Percentiles rank a stretch among this genome's conserved stretches.
Evolutionary conservation across 148 eudicot species (phyloP).

Genomic region (Selenicereus undatus): DNA sequence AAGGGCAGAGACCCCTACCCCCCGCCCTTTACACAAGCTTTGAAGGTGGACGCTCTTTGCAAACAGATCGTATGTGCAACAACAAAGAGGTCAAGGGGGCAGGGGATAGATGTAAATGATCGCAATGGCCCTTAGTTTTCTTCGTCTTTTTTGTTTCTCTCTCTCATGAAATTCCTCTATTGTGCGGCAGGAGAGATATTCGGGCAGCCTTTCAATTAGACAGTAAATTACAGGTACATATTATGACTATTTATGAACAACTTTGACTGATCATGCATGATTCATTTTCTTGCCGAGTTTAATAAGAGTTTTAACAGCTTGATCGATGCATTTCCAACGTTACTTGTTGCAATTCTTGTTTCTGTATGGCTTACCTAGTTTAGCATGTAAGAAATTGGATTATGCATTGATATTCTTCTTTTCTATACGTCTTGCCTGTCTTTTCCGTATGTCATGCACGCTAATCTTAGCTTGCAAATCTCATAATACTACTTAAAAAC

Average conservation of each 20-base stretch:
- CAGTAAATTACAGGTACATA: background rate
- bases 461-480: too few relatives aligned
- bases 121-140: background rate
- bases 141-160: background rate
- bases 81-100: constrained; percentile 13
- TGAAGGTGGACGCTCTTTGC: constrained; percentile 16
- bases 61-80: constrained; percentile 13
- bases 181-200: constrained; percentile 14
- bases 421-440: too few relatives aligned
- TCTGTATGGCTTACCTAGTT: background rate
- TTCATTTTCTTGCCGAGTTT: background rate
- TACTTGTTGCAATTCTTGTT: background rate
- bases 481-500: too few relatives aligned
- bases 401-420: too few relatives aligned
- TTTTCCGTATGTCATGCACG: too few relatives aligned
- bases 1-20: constrained; percentile 37
- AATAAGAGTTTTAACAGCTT: background rate
- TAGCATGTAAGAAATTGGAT: too few relatives aligned
- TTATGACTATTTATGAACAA: constrained; percentile 23
- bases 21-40: constrained; percentile 38
- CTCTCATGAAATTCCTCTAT: background rate
- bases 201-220: constrained; percentile 29
- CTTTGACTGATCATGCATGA: too few relatives aligned
- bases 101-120: background rate
- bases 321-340: too few relatives aligned